These are phyloP conservation scores for Acanthamoeba pearcei DNA, from an alignment of 208 protist genomes.

Conservation along the genomic window DNA sequence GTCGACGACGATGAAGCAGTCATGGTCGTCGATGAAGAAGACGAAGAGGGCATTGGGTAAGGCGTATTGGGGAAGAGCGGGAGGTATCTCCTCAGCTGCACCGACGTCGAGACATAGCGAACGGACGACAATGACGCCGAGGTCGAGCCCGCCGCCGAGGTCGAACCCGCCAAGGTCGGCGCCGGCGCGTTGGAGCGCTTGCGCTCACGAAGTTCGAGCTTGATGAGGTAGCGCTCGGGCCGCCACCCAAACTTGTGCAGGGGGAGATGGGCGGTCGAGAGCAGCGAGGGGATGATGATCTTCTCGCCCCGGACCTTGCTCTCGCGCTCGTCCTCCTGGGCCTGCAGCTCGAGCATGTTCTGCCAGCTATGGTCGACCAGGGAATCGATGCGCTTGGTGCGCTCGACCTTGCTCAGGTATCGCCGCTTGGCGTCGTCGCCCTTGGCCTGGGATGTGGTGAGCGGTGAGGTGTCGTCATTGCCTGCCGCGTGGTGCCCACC, in stretches of 20 bases:
- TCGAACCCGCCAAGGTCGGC: not conserved
- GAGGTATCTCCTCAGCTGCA: constrained; percentile 21
- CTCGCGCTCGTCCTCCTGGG: constrained; percentile 38
- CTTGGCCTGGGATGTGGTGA: not conserved
- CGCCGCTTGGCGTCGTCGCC: not conserved
- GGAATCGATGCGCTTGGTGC: constrained; percentile 60
- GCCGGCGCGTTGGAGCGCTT: not conserved
- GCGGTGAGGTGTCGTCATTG: not conserved
- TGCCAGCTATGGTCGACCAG: constrained; percentile 52
- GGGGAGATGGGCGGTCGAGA: not conserved
- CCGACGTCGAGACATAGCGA: not conserved
- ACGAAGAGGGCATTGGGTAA: not conserved
- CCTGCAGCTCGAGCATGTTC: constrained; percentile 37
- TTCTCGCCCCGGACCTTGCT: not conserved
- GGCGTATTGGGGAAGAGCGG: constrained; percentile 50
- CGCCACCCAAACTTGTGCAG: constrained; percentile 70
- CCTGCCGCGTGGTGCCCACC: not conserved
- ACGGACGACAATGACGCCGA: not conserved
- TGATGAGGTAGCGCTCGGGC: constrained; percentile 56
- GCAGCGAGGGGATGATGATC: constrained; percentile 59
- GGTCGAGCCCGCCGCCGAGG: not conserved
- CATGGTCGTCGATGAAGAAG: not conserved
- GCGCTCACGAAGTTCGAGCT: constrained; percentile 32
- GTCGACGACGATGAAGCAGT: not conserved
- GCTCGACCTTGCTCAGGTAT: constrained; percentile 16